Percentiles rank a stretch among this genome's conserved stretches.
These are phyloP conservation scores for Dryadomyces sulphureus DNA, from an alignment of 2,329 filamentous ascomycete genomes.

Conservation along the genomic window DNA sequence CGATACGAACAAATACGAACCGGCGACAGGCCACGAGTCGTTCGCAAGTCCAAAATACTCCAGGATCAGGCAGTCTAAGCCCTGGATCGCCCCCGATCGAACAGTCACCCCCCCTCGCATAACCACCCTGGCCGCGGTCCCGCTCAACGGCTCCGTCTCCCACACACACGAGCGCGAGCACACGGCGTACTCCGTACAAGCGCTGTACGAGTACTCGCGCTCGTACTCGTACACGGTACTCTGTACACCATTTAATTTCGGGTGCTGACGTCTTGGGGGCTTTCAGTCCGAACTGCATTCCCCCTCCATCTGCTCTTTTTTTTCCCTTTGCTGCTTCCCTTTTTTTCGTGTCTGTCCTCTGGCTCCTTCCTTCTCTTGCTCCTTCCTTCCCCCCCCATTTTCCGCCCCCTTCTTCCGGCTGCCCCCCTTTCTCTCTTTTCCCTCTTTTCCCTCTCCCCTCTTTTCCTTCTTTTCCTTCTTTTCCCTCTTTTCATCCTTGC, in stretches of 20 bases:
- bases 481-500: not conserved
- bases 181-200: not conserved
- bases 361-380: not conserved
- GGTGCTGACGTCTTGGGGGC: not conserved
- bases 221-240: not conserved
- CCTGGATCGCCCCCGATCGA: conserved; percentile 3
- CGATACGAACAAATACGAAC: too few relatives aligned
- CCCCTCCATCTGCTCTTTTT: not conserved
- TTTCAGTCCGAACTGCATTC: not conserved
- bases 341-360: not conserved
- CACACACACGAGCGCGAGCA: not conserved
- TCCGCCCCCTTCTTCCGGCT: not conserved
- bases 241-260: not conserved
- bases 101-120: not conserved
- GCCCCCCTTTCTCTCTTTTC: not conserved
- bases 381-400: not conserved
- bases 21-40: not conserved
- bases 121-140: not conserved
- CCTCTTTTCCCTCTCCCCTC: not conserved
- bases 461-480: not conserved
- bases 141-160: not conserved
- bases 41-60: not conserved
- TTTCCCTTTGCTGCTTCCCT: not conserved
- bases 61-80: not conserved
- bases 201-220: not conserved